These are phyloP conservation scores for Fraxinus albicans DNA, from an alignment of 305 asterid species.

Conservation along the genomic window DNA sequence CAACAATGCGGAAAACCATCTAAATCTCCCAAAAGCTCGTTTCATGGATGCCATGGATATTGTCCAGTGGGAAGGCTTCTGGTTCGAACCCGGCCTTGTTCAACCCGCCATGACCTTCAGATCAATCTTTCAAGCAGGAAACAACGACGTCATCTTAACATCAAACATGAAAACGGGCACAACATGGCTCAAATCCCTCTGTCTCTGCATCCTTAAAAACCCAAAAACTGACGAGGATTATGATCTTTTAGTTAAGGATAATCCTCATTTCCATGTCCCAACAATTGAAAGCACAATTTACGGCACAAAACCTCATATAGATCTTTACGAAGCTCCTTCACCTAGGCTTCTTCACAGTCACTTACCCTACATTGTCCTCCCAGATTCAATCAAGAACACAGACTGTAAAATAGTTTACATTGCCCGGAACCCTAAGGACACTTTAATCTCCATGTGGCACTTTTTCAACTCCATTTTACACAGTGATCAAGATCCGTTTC, in stretches of 20 bases:
- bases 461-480: slow-evolving; percentile 46
- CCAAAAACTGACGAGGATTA: not conserved
- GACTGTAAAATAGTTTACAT: slow-evolving; percentile 48
- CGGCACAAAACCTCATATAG: slow-evolving; percentile 37
- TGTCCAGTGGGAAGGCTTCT: slow-evolving; percentile 45
- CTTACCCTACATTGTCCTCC: slow-evolving; percentile 41
- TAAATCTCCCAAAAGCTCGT: slow-evolving; percentile 22
- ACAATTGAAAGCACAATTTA: slow-evolving; percentile 42
- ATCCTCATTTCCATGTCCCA: slow-evolving; percentile 53
- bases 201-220: slow-evolving; percentile 35
- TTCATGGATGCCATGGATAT: slow-evolving; percentile 53
- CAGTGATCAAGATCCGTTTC: slow-evolving; percentile 36
- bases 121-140: slow-evolving; percentile 37
- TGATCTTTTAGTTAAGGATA: slow-evolving; percentile 33
- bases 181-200: slow-evolving; percentile 61
- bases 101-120: slow-evolving; percentile 39
- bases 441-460: slow-evolving; percentile 48
- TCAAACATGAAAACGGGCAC: slow-evolving; percentile 63
- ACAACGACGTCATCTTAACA: slow-evolving; percentile 47
- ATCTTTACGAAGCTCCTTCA: slow-evolving; percentile 28
- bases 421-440: slow-evolving; percentile 58
- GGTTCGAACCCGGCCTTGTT: slow-evolving; percentile 46
- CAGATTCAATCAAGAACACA: slow-evolving; percentile 37
- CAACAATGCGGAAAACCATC: not conserved
- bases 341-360: slow-evolving; percentile 56